Base-by-base conservation (phyloP, 805 yeast genomes). In the Citeromyces matritensis region DNA sequence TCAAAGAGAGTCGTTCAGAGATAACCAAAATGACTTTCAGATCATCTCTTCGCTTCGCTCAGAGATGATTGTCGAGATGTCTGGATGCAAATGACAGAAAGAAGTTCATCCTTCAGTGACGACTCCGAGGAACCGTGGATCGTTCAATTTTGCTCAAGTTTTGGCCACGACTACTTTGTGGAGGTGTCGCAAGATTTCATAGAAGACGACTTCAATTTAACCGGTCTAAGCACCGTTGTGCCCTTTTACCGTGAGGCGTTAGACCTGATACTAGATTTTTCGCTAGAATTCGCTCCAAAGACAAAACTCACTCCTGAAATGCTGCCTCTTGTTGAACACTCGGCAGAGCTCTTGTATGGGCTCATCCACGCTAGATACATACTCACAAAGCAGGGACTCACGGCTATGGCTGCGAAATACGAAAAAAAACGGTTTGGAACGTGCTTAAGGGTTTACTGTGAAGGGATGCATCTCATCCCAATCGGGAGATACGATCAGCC, bases 201-300 rank as follows among this genome's bases (percentile, higher is more conserved):
- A 37, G 96, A 86, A 44, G 98, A 91, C 53, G 97, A 91, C 42
- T 91, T 91, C 64, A 91, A 91, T 49, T 64, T 91, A 45, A 86
- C 97, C 1, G 96, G 97, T 1, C 63, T 91, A 32, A 65, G 79
- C 23, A 68, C 76, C 40, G 73, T 81, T 36, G 95, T 91, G 7
- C 94, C 96, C 4, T 82, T 76, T 49, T 91, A 86, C 53, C 62
- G 88, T 45, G 94, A 85, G 47, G 95, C 97, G 2, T 58, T 88
- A 38, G 95, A 88, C 54, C 67, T 88, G 42, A 83, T 91, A 37
- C 60, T 88, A 39, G n/a, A n/a, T n/a, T n/a, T n/a, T n/a, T n/a
- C n/a, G n/a, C n/a, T n/a, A n/a, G 98, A 88, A 53, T 67, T 84
- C 39, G 96, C 81, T 48, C 74, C 72, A 26, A 70, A 65, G 32